Evolutionary conservation across 2,329 filamentous ascomycete species (phyloP), one percentile per base, ranked within the genome.

Genomic region (Nothomitra cinnamomea): DNA sequence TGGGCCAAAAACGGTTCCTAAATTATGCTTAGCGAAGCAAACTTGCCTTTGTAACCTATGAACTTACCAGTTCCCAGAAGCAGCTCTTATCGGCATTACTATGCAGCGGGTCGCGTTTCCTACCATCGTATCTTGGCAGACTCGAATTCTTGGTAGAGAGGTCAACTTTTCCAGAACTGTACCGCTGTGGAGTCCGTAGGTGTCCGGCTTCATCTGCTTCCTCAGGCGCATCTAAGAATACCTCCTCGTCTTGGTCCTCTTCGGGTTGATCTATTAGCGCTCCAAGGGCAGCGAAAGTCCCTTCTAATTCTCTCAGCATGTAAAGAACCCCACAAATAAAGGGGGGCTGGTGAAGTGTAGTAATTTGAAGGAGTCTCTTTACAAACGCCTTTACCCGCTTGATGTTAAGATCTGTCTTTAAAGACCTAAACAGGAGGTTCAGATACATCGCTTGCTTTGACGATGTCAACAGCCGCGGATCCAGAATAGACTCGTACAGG

Each of bases 401-500:
- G 56, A 87, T 78, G 65, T 89, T 92, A n/a, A 90, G 71, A 62
- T 98, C 92, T 36, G 82, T 80, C 70, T 94, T 96, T 57, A 98
- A 70, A 12, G 90, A 80, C 60, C 87, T 83, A 66, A 89, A 92
- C 2, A 98, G 70, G 15, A 98, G 74, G 63, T 98, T 98, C 57
- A 98, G 76, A 64, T 95, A 98, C 60, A 98, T 77, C 35, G 90
- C 82, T 65, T 98, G 90, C 68, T 98, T 98, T 2, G 90, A 96
- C 3, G 90, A 95, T 1, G 79, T 84, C 53, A 88, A 74, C 3
- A 98, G 78, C 35, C 92, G 84, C 2, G 89, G 88, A 62, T 98
- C 92, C 32, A 96, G 70, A 22, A 98, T 74, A 6, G 89, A 95
- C 68, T 98, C 92, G 67, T 98, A 98, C 1, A 98, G 72, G 8